Conservation (phyloP, 352 stramenopile species). For the Blastocystis sp. region DNA sequence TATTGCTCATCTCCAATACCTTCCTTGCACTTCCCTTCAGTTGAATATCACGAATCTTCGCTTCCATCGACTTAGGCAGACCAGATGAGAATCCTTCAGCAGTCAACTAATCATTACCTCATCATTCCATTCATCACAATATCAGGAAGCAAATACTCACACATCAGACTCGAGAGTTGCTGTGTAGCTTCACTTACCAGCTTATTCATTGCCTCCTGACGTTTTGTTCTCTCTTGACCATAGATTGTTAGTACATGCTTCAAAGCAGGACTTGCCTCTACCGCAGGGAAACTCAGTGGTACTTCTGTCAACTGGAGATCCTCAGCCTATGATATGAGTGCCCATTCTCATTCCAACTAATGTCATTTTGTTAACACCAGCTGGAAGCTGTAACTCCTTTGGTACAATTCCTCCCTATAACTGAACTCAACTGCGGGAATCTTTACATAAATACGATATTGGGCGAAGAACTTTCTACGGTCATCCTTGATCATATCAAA, state of each 20-base stretch:
- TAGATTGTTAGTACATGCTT: not conserved
- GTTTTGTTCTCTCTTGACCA: not conserved
- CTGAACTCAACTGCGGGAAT: not conserved
- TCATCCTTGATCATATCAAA: not conserved
- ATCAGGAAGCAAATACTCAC: slow-evolving; percentile 18
- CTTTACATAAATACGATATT: slow-evolving; percentile 17
- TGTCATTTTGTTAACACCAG: not conserved
- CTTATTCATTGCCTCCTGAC: not conserved
- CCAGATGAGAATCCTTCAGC: not conserved
- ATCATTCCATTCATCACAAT: not conserved
- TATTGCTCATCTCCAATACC: too few species aligned
- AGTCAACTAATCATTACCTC: slow-evolving; percentile 8
- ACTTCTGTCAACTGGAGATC: slow-evolving; percentile 13
- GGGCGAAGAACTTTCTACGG: not conserved
- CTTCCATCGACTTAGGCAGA: slow-evolving; percentile 5
- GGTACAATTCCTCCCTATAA: not conserved
- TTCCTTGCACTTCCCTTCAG: not conserved
- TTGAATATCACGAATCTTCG: not conserved
- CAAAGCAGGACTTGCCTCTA: not conserved
- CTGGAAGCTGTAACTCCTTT: not conserved
- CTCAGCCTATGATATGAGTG: not conserved
- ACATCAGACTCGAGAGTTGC: not conserved
- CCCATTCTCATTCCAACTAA: not conserved
- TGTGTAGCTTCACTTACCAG: not conserved
- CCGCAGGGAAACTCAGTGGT: not conserved